Conservation (phyloP, 2,329 filamentous ascomycete species). For the Calonectria ilicicola region DNA sequence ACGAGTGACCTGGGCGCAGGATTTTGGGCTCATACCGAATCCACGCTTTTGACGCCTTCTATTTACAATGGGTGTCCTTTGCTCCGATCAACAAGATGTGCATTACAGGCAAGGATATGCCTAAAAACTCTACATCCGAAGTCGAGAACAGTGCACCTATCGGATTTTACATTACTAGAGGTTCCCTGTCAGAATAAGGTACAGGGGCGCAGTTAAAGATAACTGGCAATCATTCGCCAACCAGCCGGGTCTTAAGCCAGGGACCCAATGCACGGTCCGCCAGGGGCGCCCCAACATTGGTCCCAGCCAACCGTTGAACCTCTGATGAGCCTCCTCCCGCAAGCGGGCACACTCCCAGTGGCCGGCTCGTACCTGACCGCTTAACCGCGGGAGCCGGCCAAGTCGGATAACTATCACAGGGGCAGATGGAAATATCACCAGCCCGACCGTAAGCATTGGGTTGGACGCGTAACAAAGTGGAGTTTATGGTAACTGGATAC, state of each 20-base stretch:
- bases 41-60: too few relatives aligned
- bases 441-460: not conserved
- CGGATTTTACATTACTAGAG: not conserved
- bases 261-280: not conserved
- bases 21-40: too few relatives aligned
- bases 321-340: not conserved
- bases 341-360: not conserved
- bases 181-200: not conserved
- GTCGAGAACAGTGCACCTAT: not conserved
- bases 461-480: not conserved
- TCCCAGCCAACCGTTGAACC: not conserved
- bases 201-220: not conserved
- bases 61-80: too few relatives aligned
- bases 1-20: too few relatives aligned
- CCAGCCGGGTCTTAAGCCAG: not conserved
- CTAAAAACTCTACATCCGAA: not conserved
- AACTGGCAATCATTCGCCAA: not conserved
- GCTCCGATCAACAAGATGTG: too few relatives aligned
- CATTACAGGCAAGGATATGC: too few relatives aligned
- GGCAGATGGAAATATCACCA: not conserved
- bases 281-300: not conserved
- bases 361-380: not conserved
- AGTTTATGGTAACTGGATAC: not conserved
- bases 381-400: not conserved
- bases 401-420: not conserved